phyloP scores from a whole-genome alignment of 495 filamentous ascomycete genomes.

The Podospora pseudopauciseta region DNA sequence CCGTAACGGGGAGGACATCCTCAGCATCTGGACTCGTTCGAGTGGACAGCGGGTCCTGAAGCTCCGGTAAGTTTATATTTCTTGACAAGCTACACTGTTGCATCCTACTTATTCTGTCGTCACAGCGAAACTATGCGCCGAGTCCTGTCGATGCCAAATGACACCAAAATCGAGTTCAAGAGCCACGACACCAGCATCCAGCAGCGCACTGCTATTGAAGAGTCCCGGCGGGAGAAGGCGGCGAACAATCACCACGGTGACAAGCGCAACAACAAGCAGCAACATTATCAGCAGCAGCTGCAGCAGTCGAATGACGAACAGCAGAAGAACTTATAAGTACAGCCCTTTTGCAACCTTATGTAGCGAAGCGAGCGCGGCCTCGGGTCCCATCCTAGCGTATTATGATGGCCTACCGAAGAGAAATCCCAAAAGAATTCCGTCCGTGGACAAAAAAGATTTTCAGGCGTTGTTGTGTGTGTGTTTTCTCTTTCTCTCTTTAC shows the following conservation, averaged over 20 bases:
- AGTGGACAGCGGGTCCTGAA: conserved; percentile 92
- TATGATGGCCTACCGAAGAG: neutral
- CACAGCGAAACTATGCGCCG: conserved; percentile 88
- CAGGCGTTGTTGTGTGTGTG: neutral
- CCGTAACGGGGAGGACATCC: conserved; percentile 89
- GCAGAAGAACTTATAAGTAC: conserved; percentile 20
- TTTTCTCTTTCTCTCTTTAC: neutral
- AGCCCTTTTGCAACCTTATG: neutral
- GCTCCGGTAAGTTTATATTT: conserved; percentile 66
- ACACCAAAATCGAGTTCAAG: conserved; percentile 92
- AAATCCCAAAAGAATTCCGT: neutral
- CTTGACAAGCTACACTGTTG: conserved; percentile 3
- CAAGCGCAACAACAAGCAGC: conserved; percentile 36
- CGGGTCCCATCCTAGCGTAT: neutral
- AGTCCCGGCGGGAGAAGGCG: conserved; percentile 74
- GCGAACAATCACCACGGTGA: conserved; percentile 46
- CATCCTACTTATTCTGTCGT: conserved; percentile 12
- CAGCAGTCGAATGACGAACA: conserved; percentile 25
- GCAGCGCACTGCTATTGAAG: conserved; percentile 75
- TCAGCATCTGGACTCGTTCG: conserved; percentile 95
- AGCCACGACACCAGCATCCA: conserved; percentile 81
- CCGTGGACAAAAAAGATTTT: neutral
- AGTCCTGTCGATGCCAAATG: conserved; percentile 74
- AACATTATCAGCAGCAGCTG: conserved; percentile 29
- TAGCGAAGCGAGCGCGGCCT: neutral